Evolutionary conservation across 805 yeast genomes (phyloP).

Genomic region (Danielozyma ontarioensis): DNA sequence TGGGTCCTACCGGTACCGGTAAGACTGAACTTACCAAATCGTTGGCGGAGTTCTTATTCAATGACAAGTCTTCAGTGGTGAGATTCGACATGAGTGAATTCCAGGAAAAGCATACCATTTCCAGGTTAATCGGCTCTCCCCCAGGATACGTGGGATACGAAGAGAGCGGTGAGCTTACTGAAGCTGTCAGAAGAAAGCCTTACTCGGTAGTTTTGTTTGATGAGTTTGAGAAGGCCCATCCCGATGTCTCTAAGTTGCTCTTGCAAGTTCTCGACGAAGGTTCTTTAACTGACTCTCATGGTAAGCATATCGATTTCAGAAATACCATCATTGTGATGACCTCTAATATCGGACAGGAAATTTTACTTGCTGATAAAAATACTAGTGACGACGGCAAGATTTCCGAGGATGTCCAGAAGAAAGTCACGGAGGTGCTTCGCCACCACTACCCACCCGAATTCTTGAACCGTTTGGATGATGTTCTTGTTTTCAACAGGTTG

Average conservation of each 20-base stretch:
- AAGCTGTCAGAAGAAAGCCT: slow-evolving; percentile 92
- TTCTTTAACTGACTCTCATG: slow-evolving; percentile 88
- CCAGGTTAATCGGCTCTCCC: slow-evolving; percentile 93
- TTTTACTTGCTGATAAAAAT: slow-evolving; percentile 60
- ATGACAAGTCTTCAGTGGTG: slow-evolving; percentile 79
- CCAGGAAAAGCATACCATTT: slow-evolving; percentile 88
- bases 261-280: slow-evolving; percentile 96
- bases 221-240: slow-evolving; percentile 96
- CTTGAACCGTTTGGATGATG: slow-evolving; percentile 88
- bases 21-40: slow-evolving; percentile 94
- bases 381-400: slow-evolving; percentile 60
- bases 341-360: slow-evolving; percentile 92
- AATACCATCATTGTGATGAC: slow-evolving; percentile 96
- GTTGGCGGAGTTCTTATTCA: slow-evolving; percentile 86
- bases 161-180: slow-evolving; percentile 93
- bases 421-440: slow-evolving; percentile 66
- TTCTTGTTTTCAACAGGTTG: slow-evolving; percentile 87
- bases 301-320: slow-evolving; percentile 88
- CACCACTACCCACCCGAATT: slow-evolving; percentile 88
- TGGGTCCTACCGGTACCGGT: slow-evolving; percentile 99
- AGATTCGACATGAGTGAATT: slow-evolving; percentile 98
- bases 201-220: slow-evolving; percentile 90
- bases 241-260: slow-evolving; percentile 85
- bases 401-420: slow-evolving; percentile 43
- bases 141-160: slow-evolving; percentile 98